These are phyloP conservation scores for Mucor velutinosus DNA, from an alignment of 371 early-diverging fungal species.

Conservation along the genomic window DNA sequence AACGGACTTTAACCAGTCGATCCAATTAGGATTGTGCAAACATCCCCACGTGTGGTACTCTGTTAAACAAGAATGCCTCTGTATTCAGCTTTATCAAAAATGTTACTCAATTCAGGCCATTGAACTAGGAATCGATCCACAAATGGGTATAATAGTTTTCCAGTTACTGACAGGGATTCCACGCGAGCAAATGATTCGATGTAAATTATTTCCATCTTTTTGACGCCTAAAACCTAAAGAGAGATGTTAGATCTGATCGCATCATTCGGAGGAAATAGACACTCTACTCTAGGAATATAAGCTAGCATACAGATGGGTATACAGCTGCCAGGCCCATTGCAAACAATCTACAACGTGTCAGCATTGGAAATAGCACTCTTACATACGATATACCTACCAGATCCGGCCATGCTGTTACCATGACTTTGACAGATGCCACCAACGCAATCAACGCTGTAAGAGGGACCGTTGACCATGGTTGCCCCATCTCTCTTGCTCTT, in stretches of 20 bases:
- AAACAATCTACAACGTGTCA: conserved; percentile 60
- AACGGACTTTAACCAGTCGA: background rate
- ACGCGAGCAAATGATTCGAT: conserved; percentile 95
- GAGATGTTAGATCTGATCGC: background rate
- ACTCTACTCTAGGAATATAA: conserved; percentile 60
- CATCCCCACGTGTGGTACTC: conserved; percentile 18
- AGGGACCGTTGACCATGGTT: conserved; percentile 66
- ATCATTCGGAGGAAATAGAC: background rate
- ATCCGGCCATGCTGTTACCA: conserved; percentile 53
- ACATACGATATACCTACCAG: conserved; percentile 44
- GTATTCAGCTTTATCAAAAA: conserved; percentile 70
- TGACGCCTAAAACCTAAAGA: conserved; percentile 58
- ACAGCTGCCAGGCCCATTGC: conserved; percentile 97
- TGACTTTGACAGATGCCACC: conserved; percentile 34
- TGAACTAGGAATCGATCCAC: conserved; percentile 90
- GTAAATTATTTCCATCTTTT: conserved; percentile 70
- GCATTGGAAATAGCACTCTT: background rate
- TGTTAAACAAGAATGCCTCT: conserved; percentile 72
- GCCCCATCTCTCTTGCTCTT: conserved; percentile 72
- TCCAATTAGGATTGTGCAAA: conserved; percentile 5
- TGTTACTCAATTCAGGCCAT: conserved; percentile 72
- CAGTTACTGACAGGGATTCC: conserved; percentile 79
- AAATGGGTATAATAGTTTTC: conserved; percentile 77
- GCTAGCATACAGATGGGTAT: conserved; percentile 72
- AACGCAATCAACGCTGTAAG: conserved; percentile 52